phyloP scores from a whole-genome alignment of 306 rosid species.

The Oemleria cerasiformis region DNA sequence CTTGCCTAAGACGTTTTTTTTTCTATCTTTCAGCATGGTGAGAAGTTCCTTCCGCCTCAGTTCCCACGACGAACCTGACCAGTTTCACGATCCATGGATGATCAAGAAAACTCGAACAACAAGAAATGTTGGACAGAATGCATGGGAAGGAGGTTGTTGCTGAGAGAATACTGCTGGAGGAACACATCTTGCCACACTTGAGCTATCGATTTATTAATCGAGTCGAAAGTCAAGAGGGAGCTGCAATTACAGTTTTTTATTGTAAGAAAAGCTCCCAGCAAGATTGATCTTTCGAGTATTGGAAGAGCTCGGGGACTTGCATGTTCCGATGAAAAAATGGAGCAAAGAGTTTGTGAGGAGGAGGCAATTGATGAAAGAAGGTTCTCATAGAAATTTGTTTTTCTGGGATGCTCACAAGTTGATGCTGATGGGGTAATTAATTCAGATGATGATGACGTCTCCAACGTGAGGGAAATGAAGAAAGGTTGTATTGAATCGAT shows the following conservation, averaged over 20 bases:
- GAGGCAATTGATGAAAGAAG: background rate
- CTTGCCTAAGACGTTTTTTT: too few relatives aligned
- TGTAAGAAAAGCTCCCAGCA: background rate
- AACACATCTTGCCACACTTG: background rate
- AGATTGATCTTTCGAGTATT: background rate
- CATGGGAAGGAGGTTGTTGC: background rate
- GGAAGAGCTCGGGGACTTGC: background rate
- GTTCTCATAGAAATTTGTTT: background rate
- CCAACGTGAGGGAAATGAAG: too few relatives aligned
- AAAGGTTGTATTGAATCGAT: too few relatives aligned
- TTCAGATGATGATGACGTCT: too few relatives aligned
- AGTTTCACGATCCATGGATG: background rate
- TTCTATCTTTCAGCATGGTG: too few relatives aligned
- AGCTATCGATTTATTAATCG: background rate
- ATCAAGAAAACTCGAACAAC: background rate
- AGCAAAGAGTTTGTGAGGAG: background rate
- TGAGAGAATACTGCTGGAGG: background rate
- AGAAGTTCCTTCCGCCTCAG: too few relatives aligned
- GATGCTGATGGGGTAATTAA: too few relatives aligned
- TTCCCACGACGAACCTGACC: too few relatives aligned
- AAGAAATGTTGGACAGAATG: background rate
- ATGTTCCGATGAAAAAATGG: background rate
- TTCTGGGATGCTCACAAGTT: slow-evolving; percentile 1
- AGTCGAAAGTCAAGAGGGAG: background rate
- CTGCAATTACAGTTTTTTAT: background rate